Evolutionary conservation across 257 asterid species (phyloP).

Genomic region (Coffea canephora): DNA sequence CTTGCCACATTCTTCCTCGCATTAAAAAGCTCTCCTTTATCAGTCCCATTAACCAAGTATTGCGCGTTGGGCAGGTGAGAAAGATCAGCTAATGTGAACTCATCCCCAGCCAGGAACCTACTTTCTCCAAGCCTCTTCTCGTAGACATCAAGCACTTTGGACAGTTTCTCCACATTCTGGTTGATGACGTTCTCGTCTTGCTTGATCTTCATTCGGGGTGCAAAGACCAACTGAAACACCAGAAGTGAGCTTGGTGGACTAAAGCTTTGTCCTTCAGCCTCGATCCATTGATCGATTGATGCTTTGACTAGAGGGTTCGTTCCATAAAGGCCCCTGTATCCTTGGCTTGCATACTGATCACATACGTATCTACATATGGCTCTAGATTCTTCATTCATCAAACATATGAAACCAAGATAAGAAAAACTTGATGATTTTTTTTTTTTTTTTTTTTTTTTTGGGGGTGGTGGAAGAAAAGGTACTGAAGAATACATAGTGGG

Average conservation of each 20-base stretch:
- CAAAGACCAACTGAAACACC: conserved; percentile 69
- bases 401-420: conserved; percentile 1
- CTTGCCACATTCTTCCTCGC: conserved; percentile 69
- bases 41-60: conserved; percentile 45
- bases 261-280: conserved; percentile 71
- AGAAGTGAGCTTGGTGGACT: conserved; percentile 62
- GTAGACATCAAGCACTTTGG: conserved; percentile 76
- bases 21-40: conserved; percentile 43
- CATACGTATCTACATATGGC: conserved; percentile 66
- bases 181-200: conserved; percentile 62
- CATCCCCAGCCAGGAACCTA: conserved; percentile 72
- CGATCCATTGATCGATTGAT: conserved; percentile 81
- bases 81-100: conserved; percentile 77
- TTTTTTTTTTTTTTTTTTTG: too few species aligned
- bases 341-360: conserved; percentile 62
- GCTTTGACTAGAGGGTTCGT: conserved; percentile 66
- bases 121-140: conserved; percentile 70
- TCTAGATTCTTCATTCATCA: conserved; percentile 54
- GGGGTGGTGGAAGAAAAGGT: neutral
- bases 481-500: neutral
- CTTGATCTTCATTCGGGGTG: conserved; percentile 68
- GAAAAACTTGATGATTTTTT: neutral
- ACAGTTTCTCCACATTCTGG: conserved; percentile 65
- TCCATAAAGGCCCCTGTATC: conserved; percentile 53
- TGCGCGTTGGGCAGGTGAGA: conserved; percentile 71